Conservation (phyloP, 2,329 filamentous ascomycete species). For the Fusarium falciforme region DNA sequence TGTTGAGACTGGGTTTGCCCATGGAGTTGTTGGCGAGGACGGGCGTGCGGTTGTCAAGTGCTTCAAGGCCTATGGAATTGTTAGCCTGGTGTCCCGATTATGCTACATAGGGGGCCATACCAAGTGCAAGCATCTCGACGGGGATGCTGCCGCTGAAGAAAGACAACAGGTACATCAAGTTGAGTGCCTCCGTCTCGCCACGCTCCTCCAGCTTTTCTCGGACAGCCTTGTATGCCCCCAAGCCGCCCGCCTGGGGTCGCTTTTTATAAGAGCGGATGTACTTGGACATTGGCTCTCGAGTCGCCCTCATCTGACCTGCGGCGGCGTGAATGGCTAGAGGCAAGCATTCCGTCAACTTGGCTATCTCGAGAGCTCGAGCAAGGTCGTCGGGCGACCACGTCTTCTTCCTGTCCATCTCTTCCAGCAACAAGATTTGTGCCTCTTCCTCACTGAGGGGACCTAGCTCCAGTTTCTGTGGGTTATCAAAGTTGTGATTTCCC, state of each 20-base stretch:
- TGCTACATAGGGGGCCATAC: not conserved
- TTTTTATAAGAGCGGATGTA: conserved; percentile 40
- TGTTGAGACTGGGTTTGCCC: conserved; percentile 40
- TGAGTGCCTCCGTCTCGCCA: conserved; percentile 39
- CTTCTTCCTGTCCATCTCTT: conserved; percentile 39
- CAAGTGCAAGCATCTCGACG: conserved; percentile 41
- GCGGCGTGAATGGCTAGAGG: conserved; percentile 38
- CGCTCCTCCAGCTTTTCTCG: conserved; percentile 36
- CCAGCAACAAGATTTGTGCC: conserved; percentile 31
- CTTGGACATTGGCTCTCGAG: conserved; percentile 39
- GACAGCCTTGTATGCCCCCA: conserved; percentile 40
- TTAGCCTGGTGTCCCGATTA: not conserved
- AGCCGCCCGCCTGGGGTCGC: conserved; percentile 31
- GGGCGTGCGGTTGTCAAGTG: conserved; percentile 39
- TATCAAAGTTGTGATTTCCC: conserved; percentile 37
- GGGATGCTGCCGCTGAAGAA: conserved; percentile 40
- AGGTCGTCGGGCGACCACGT: conserved; percentile 39
- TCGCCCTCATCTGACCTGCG: conserved; percentile 35
- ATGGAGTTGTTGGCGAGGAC: conserved; percentile 31
- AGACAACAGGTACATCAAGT: conserved; percentile 39
- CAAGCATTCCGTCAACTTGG: conserved; percentile 33
- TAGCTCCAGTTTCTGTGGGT: conserved; percentile 39
- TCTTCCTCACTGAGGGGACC: conserved; percentile 30
- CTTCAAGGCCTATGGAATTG: conserved; percentile 21
- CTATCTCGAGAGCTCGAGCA: conserved; percentile 30